phyloP scores from a whole-genome alignment of 2,329 filamentous ascomycete genomes.

The Diplodia seriata region DNA sequence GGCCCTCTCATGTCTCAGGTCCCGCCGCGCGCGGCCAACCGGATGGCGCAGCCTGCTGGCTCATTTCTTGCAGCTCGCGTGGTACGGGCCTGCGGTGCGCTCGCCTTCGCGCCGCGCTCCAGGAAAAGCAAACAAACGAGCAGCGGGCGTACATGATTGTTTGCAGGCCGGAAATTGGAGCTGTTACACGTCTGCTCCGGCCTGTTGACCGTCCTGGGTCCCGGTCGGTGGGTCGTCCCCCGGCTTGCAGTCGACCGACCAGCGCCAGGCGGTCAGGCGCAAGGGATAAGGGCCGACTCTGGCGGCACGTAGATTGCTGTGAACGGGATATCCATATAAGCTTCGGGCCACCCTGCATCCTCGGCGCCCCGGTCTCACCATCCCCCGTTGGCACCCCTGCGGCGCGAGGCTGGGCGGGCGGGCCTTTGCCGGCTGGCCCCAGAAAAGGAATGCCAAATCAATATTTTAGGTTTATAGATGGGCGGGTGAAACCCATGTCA shows the following conservation, averaged over 20 bases:
- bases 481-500: conserved; percentile 25
- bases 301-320: conserved; percentile 29
- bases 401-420: conserved; percentile 19
- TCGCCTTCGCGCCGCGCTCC: conserved; percentile 15
- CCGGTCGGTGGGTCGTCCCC: conserved; percentile 26
- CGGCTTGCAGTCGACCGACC: background rate
- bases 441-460: conserved; percentile 29
- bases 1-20: conserved; percentile 27
- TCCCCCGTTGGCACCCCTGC: conserved; percentile 24
- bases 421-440: conserved; percentile 15
- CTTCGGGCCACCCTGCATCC: conserved; percentile 29
- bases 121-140: conserved; percentile 26
- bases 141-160: conserved; percentile 27
- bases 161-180: conserved; percentile 31
- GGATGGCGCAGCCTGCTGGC: conserved; percentile 6
- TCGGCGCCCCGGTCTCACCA: conserved; percentile 25
- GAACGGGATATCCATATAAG: conserved; percentile 29
- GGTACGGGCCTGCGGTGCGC: conserved; percentile 27
- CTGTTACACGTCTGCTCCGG: conserved; percentile 17
- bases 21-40: conserved; percentile 28
- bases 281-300: conserved; percentile 30
- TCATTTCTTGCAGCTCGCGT: conserved; percentile 31
- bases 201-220: conserved; percentile 26
- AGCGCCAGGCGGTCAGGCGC: conserved; percentile 19
- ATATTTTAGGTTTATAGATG: conserved; percentile 26